phyloP scores from a whole-genome alignment of 306 rosid species.

The Ammopiptanthus mongolicus region DNA sequence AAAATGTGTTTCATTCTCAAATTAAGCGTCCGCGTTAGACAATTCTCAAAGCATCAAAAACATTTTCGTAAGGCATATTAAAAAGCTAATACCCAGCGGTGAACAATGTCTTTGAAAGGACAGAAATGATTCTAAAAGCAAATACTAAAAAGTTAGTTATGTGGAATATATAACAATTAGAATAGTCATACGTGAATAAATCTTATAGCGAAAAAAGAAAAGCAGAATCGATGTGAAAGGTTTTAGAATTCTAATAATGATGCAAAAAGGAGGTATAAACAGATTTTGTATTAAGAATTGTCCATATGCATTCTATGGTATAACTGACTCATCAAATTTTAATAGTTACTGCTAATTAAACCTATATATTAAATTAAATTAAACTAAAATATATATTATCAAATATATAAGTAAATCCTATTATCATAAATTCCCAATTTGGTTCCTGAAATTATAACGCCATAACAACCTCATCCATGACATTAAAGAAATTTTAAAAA shows the following conservation, averaged over 20 bases:
- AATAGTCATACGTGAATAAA: constrained; percentile 2
- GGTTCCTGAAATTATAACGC: too few relatives aligned
- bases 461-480: too few relatives aligned
- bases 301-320: neutral
- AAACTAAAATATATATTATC: neutral
- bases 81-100: neutral
- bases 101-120: constrained; percentile 5
- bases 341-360: neutral
- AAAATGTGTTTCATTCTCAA: neutral
- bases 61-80: neutral
- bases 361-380: neutral
- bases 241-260: neutral
- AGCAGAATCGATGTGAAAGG: neutral
- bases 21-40: neutral
- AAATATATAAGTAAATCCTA: neutral
- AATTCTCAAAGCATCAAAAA: constrained; percentile 15
- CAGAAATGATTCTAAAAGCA: constrained; percentile 19
- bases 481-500: too few relatives aligned
- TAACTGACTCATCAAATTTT: neutral
- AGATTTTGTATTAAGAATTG: neutral
- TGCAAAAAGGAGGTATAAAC: neutral
- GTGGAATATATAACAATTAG: constrained; percentile 8
- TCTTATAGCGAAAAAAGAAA: neutral
- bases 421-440: too few relatives aligned
- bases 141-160: neutral